phyloP scores from a whole-genome alignment of 1,284 basidiomycete species.

The Leccinum cinnamomeum region DNA sequence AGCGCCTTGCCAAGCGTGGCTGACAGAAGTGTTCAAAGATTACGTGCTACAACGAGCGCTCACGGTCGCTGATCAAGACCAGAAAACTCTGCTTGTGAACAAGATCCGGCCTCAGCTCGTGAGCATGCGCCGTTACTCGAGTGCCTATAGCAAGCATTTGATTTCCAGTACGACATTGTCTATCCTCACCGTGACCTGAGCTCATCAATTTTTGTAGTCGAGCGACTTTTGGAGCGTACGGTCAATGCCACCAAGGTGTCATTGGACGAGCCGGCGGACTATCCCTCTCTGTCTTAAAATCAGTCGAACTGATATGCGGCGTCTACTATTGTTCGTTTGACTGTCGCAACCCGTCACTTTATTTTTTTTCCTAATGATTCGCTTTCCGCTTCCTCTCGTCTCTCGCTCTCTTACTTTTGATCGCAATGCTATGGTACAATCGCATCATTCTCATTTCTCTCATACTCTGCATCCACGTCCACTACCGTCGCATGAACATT shows the following conservation, averaged over 20 bases:
- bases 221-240: slow-evolving; percentile 59
- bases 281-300: slow-evolving; percentile 29
- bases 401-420: slow-evolving; percentile 20
- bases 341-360: slow-evolving; percentile 13
- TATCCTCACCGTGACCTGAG: not conserved
- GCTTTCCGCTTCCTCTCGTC: slow-evolving; percentile 4
- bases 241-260: slow-evolving; percentile 26
- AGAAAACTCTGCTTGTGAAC: slow-evolving; percentile 62
- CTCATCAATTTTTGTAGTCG: slow-evolving; percentile 46
- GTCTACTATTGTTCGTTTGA: slow-evolving; percentile 8
- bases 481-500: slow-evolving; percentile 39
- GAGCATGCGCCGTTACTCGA: slow-evolving; percentile 69
- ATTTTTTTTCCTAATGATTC: slow-evolving; percentile 1
- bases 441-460: slow-evolving; percentile 32
- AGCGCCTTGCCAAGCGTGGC: slow-evolving; percentile 1
- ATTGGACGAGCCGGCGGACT: slow-evolving; percentile 34
- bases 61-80: slow-evolving; percentile 67
- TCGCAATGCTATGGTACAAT: slow-evolving; percentile 42
- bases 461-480: slow-evolving; percentile 34
- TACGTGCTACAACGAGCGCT: slow-evolving; percentile 82
- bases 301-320: slow-evolving; percentile 13
- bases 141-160: slow-evolving; percentile 76
- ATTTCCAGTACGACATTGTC: slow-evolving; percentile 60
- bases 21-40: slow-evolving; percentile 44
- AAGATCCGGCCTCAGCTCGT: slow-evolving; percentile 67